Evolutionary conservation across 2,329 filamentous ascomycete genomes (phyloP).

Genomic region (Verticillium longisporum): DNA sequence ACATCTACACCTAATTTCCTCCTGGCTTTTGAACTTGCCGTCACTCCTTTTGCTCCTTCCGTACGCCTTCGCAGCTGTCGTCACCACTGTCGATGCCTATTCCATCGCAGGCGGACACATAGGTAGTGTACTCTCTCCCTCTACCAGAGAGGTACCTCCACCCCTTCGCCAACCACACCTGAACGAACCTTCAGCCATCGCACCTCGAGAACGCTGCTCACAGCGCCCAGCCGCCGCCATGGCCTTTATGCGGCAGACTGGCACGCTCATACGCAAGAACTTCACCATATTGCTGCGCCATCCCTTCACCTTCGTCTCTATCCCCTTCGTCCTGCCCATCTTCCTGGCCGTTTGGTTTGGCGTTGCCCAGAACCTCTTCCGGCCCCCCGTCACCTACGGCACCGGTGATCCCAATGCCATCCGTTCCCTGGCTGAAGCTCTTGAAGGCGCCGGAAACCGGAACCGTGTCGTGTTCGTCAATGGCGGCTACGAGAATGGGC

Average conservation of each 20-base stretch:
- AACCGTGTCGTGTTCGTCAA: constrained; percentile 74
- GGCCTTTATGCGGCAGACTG: constrained; percentile 38
- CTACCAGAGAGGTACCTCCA: too few species aligned
- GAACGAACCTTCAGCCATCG: too few species aligned
- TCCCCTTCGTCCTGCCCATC: constrained; percentile 54
- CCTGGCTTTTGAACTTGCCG: too few species aligned
- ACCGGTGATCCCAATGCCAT: constrained; percentile 58
- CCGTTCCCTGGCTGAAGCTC: constrained; percentile 41
- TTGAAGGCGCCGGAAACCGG: constrained; percentile 23
- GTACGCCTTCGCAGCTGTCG: too few species aligned
- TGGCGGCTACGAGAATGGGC: constrained; percentile 60
- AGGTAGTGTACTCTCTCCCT: too few species aligned
- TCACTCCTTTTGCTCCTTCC: too few species aligned
- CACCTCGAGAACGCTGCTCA: too few species aligned
- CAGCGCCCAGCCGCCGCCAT: neutral
- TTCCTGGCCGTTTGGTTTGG: constrained; percentile 52
- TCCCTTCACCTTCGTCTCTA: constrained; percentile 41
- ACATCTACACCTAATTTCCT: too few species aligned
- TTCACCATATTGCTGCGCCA: constrained; percentile 53
- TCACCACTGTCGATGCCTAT: too few species aligned
- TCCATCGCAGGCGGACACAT: too few species aligned
- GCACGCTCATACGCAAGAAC: constrained; percentile 57
- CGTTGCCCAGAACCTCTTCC: constrained; percentile 77
- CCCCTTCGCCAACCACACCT: too few species aligned
- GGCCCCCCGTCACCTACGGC: constrained; percentile 65